phyloP scores from a whole-genome alignment of 805 yeast species.

The Cyberlindnera samutprakarnensis region DNA sequence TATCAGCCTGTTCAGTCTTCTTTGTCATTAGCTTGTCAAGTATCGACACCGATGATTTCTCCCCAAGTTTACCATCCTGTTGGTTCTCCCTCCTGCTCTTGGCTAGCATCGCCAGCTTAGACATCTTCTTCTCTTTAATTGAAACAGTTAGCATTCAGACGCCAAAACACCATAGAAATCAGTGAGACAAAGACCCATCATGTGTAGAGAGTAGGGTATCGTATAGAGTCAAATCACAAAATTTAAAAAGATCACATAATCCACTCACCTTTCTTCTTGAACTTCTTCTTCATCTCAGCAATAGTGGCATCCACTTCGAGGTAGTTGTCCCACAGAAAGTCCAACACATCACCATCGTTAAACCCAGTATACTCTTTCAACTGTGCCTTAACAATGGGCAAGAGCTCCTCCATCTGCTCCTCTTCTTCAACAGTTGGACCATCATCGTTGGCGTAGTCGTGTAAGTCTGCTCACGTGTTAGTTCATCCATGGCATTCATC shows the following conservation, averaged over 20 bases:
- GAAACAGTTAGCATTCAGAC: too few relatives aligned
- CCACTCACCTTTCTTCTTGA: slow-evolving; percentile 6
- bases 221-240: too few relatives aligned
- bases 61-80: neutral
- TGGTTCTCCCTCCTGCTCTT: slow-evolving; percentile 12
- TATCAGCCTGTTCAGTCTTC: neutral
- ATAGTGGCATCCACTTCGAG: slow-evolving; percentile 46
- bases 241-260: too few relatives aligned
- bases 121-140: too few relatives aligned
- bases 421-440: slow-evolving; percentile 33
- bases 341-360: slow-evolving; percentile 45
- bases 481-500: neutral
- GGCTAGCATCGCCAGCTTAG: slow-evolving; percentile 19
- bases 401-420: slow-evolving; percentile 31
- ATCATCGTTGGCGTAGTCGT: slow-evolving; percentile 23
- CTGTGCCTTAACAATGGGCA: slow-evolving; percentile 35
- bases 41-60: slow-evolving; percentile 14
- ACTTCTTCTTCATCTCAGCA: slow-evolving; percentile 32
- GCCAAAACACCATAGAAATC: too few relatives aligned
- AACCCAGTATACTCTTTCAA: slow-evolving; percentile 32
- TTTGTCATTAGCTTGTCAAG: slow-evolving; percentile 13
- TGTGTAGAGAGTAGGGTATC: too few relatives aligned
- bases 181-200: neutral
- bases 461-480: slow-evolving; percentile 8
- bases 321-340: slow-evolving; percentile 52